Conservation (phyloP, 2,329 filamentous ascomycete species). For the Coleophoma cylindrospora region DNA sequence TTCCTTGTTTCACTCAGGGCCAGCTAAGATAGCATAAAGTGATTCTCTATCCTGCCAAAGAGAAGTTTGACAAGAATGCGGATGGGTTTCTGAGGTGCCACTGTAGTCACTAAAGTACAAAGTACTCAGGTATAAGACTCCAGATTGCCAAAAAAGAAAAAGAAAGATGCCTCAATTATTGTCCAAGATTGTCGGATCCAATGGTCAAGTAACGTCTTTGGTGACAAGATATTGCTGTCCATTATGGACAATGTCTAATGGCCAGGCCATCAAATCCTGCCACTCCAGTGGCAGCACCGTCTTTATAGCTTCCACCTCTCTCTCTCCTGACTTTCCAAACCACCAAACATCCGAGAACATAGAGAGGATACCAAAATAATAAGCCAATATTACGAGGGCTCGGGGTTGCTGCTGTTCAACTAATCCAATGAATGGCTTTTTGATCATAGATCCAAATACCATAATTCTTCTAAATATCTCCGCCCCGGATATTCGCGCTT, state of each 20-base stretch:
- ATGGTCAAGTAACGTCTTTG: no score
- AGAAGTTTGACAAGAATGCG: no score
- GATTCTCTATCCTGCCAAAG: no score
- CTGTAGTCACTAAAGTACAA: no score
- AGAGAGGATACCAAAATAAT: slow-evolving; percentile 28
- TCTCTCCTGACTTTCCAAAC: slow-evolving; percentile 20
- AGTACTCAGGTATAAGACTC: no score
- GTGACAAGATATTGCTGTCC: no score
- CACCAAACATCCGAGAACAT: slow-evolving; percentile 29
- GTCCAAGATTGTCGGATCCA: no score
- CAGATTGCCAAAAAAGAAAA: no score
- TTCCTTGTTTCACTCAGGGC: no score
- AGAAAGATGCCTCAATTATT: no score
- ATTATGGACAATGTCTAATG: background rate
- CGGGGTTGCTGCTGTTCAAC: slow-evolving; percentile 12
- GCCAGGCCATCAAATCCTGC: slow-evolving; percentile 11
- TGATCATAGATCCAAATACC: slow-evolving; percentile 7
- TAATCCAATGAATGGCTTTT: slow-evolving; percentile 2
- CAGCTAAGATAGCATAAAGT: no score
- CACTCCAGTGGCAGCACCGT: slow-evolving; percentile 7
- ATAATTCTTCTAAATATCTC: slow-evolving; percentile 8
- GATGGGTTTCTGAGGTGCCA: no score
- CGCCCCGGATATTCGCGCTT: background rate
- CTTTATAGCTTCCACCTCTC: slow-evolving; percentile 11
- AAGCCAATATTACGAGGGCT: slow-evolving; percentile 20